Percentiles rank a stretch among this genome's conserved stretches.
Conservation (phyloP, 345 rosid species). For the Acer saccharum region DNA sequence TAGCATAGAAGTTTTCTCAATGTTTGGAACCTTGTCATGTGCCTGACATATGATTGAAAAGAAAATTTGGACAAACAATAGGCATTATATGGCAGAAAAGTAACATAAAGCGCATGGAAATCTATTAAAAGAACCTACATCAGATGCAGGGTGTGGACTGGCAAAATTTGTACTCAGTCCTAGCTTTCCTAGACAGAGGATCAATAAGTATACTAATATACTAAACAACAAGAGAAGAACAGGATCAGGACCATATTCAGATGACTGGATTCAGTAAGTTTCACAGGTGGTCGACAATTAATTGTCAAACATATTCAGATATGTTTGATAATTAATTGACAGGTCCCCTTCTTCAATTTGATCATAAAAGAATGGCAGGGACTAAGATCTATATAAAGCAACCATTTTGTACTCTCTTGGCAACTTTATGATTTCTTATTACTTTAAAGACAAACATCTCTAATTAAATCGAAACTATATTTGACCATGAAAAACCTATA, state of each 20-base stretch:
- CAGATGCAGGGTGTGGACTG: not conserved
- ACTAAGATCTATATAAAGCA: not conserved
- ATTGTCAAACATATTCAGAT: not conserved
- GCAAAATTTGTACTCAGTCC: not conserved
- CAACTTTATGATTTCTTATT: not conserved
- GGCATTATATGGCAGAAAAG: not conserved
- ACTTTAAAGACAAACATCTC: not conserved
- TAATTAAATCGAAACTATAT: not conserved
- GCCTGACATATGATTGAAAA: constrained; percentile 33
- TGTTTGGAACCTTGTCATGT: constrained; percentile 27
- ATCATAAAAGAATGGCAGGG: not conserved
- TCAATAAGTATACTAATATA: not conserved
- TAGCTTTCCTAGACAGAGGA: constrained; percentile 2
- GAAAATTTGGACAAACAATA: constrained; percentile 11
- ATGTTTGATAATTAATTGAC: not conserved
- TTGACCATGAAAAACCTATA: not conserved
- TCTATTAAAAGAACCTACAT: not conserved
- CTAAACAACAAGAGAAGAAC: not conserved
- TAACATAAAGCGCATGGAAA: not conserved
- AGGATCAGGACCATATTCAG: not conserved
- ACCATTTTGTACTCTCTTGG: not conserved
- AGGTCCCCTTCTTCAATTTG: not conserved
- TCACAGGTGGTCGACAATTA: not conserved
- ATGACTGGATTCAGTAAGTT: not conserved
- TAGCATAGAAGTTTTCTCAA: constrained; percentile 41